These are phyloP conservation scores for Exobasidium cylindrosporum DNA, from an alignment of 1,284 basidiomycete genomes.

Conservation along the genomic window DNA sequence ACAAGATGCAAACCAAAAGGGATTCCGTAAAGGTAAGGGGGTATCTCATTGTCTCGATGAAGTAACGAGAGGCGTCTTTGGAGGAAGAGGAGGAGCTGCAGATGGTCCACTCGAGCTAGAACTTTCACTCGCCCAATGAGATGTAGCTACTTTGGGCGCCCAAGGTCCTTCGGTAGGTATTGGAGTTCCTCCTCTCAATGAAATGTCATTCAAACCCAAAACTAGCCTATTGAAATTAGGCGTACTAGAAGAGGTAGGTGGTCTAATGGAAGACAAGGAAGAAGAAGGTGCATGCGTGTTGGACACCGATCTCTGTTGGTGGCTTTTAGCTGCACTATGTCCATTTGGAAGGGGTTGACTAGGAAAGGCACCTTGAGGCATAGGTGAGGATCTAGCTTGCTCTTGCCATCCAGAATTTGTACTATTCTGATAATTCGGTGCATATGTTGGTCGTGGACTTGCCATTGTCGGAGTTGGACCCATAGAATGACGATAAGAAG, in stretches of 20 bases:
- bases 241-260: neutral
- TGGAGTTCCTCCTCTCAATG: neutral
- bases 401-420: neutral
- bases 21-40: neutral
- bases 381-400: neutral
- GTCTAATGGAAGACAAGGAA: neutral
- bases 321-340: neutral
- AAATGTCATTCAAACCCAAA: neutral
- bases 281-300: neutral
- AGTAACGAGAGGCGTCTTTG: constrained; percentile 10
- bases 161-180: constrained; percentile 8
- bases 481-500: constrained; percentile 7
- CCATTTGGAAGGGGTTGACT: neutral
- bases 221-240: neutral
- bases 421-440: neutral
- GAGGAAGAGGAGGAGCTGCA: constrained; percentile 11
- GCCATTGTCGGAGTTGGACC: constrained; percentile 1
- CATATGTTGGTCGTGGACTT: constrained; percentile 1
- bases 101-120: neutral
- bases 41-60: neutral
- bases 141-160: constrained; percentile 14
- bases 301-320: neutral
- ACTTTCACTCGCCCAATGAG: constrained; percentile 9
- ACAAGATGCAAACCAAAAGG: too few species aligned
- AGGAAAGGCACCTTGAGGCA: constrained; percentile 2